Percentiles rank a stretch among this genome's conserved stretches.
Evolutionary conservation across 2,329 filamentous ascomycete species (phyloP).

Genomic region (Colletotrichum godetiae): DNA sequence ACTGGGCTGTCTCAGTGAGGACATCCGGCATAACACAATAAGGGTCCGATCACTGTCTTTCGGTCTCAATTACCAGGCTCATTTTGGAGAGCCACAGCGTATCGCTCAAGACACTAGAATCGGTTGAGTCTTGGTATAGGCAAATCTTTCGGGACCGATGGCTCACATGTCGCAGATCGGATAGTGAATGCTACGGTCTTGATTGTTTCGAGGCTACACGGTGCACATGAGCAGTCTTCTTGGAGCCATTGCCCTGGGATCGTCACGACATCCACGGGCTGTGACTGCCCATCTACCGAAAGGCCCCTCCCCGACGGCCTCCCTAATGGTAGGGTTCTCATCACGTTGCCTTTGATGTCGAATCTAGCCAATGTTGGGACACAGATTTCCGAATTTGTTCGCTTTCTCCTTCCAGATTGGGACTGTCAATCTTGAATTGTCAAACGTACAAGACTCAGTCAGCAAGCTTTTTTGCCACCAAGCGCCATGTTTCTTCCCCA

Average conservation of each 20-base stretch:
- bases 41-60: neutral
- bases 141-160: neutral
- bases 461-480: constrained; percentile 16
- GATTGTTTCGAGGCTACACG: constrained; percentile 4
- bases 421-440: constrained; percentile 36
- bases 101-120: neutral
- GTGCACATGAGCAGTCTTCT: constrained; percentile 10
- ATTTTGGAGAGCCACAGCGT: neutral
- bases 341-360: constrained; percentile 40
- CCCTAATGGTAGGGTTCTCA: constrained; percentile 10
- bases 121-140: neutral
- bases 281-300: constrained; percentile 28
- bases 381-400: constrained; percentile 48
- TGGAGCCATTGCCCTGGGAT: constrained; percentile 33
- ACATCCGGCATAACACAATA: neutral
- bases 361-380: constrained; percentile 37
- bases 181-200: neutral
- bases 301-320: constrained; percentile 4
- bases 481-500: constrained; percentile 19
- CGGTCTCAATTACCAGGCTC: neutral
- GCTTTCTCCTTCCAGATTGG: constrained; percentile 54
- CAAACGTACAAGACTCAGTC: constrained; percentile 4
- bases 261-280: constrained; percentile 31
- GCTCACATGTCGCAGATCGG: neutral
- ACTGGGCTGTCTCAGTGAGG: constrained; percentile 1